Percentiles rank a stretch among this genome's conserved stretches.
Evolutionary conservation across 2,329 filamentous ascomycete species (phyloP).

Genomic region (Aspergillus proliferans): DNA sequence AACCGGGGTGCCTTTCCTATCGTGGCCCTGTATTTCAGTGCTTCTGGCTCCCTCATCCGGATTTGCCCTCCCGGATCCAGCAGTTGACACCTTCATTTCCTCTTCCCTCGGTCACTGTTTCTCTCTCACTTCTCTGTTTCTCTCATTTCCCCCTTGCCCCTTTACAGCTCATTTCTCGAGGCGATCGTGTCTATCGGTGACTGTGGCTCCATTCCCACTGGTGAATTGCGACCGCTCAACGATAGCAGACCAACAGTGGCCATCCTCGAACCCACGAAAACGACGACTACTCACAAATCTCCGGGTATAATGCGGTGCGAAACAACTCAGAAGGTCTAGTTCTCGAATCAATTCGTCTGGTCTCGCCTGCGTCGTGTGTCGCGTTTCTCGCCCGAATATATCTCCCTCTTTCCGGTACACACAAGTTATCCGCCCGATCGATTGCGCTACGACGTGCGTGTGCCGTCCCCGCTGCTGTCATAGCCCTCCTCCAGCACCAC

Average conservation of each 20-base stretch:
- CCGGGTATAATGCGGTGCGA: background rate
- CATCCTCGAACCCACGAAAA: background rate
- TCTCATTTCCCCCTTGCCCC: conserved; percentile 9
- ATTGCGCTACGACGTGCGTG: conserved; percentile 23
- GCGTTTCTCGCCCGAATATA: background rate
- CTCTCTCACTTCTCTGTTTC: conserved; percentile 2
- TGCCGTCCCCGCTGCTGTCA: conserved; percentile 21
- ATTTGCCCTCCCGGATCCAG: conserved; percentile 1
- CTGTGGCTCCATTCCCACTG: conserved; percentile 8
- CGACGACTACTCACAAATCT: background rate
- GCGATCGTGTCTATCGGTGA: background rate
- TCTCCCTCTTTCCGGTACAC: conserved; percentile 3
- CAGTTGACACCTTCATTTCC: conserved; percentile 4
- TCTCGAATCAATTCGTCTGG: background rate
- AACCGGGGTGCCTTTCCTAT: too few relatives aligned
- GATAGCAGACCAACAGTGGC: background rate
- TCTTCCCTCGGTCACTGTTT: conserved; percentile 6
- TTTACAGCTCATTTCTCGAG: background rate
- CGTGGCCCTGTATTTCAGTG: too few relatives aligned
- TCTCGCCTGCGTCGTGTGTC: background rate
- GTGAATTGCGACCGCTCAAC: conserved; percentile 17
- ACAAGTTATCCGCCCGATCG: conserved; percentile 1
- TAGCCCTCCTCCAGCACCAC: conserved; percentile 8
- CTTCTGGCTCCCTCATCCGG: too few relatives aligned
- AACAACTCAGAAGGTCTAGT: background rate